Evolutionary conservation across 768 basidiomycete species (phyloP).

Genomic region (Lactarius psammicola): DNA sequence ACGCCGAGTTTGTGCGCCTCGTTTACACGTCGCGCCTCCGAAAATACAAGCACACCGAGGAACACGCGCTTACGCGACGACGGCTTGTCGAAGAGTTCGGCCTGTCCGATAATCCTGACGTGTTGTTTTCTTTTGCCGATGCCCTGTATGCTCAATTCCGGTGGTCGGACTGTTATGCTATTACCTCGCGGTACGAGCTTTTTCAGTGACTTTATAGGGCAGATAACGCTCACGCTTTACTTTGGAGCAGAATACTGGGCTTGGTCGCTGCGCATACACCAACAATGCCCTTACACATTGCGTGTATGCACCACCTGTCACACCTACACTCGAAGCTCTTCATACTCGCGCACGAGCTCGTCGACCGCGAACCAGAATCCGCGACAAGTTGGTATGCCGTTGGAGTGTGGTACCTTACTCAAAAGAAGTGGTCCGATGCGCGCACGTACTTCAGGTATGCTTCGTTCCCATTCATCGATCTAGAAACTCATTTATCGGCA

Average conservation of each 20-base stretch:
- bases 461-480: not conserved
- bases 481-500: constrained; percentile 35
- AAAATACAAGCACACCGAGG: constrained; percentile 81
- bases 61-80: constrained; percentile 77
- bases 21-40: constrained; percentile 91
- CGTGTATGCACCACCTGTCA: constrained; percentile 95
- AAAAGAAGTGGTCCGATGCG: constrained; percentile 85
- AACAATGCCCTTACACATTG: constrained; percentile 91
- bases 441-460: constrained; percentile 90
- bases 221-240: not conserved
- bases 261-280: constrained; percentile 83
- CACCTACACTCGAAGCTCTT: constrained; percentile 92
- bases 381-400: constrained; percentile 98
- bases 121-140: constrained; percentile 87
- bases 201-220: not conserved
- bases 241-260: constrained; percentile 65
- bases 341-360: constrained; percentile 94
- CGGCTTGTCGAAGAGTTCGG: constrained; percentile 81
- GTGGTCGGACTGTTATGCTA: constrained; percentile 90
- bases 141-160: constrained; percentile 83
- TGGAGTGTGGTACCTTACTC: constrained; percentile 92
- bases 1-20: constrained; percentile 87
- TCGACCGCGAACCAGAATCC: constrained; percentile 90
- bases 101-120: constrained; percentile 88
- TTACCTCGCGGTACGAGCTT: constrained; percentile 69